A percentile compares a stretch with the other conserved stretches of the same genome.
phyloP scores from a whole-genome alignment of 805 yeast genomes.

The Candida succiphila region DNA sequence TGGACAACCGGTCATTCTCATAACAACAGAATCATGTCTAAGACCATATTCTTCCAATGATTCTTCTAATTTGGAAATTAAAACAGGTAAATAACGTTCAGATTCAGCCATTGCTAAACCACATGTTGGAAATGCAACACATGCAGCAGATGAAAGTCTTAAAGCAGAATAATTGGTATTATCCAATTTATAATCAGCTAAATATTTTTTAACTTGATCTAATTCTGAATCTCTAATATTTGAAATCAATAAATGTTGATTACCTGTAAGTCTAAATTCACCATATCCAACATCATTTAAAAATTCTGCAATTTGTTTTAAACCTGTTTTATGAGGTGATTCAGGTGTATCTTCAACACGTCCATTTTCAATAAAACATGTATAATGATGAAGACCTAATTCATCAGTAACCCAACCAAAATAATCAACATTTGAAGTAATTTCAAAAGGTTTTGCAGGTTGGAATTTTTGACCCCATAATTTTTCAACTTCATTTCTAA shows the following conservation, averaged over 20 bases:
- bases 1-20: slow-evolving; percentile 99
- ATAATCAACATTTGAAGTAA: slow-evolving; percentile 80
- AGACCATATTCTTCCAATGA: slow-evolving; percentile 86
- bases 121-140: slow-evolving; percentile 98
- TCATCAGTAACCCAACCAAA: slow-evolving; percentile 94
- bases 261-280: slow-evolving; percentile 90
- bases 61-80: slow-evolving; percentile 74
- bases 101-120: slow-evolving; percentile 99
- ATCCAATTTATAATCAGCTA: slow-evolving; percentile 72
- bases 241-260: slow-evolving; percentile 81
- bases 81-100: slow-evolving; percentile 81
- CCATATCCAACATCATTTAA: slow-evolving; percentile 61
- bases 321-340: slow-evolving; percentile 81
- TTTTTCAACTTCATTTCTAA: slow-evolving; percentile 74
- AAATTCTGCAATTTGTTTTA: slow-evolving; percentile 65
- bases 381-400: slow-evolving; percentile 76
- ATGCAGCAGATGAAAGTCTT: slow-evolving; percentile 86
- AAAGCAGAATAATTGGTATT: slow-evolving; percentile 75
- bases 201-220: slow-evolving; percentile 46
- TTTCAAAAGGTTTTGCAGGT: slow-evolving; percentile 61
- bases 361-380: slow-evolving; percentile 92
- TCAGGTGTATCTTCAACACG: slow-evolving; percentile 91
- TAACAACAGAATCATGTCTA: slow-evolving; percentile 86
- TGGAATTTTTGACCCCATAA: slow-evolving; percentile 68
- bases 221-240: slow-evolving; percentile 63